Conservation (phyloP, 2,329 filamentous ascomycete genomes). For the Fusarium sp. region DNA sequence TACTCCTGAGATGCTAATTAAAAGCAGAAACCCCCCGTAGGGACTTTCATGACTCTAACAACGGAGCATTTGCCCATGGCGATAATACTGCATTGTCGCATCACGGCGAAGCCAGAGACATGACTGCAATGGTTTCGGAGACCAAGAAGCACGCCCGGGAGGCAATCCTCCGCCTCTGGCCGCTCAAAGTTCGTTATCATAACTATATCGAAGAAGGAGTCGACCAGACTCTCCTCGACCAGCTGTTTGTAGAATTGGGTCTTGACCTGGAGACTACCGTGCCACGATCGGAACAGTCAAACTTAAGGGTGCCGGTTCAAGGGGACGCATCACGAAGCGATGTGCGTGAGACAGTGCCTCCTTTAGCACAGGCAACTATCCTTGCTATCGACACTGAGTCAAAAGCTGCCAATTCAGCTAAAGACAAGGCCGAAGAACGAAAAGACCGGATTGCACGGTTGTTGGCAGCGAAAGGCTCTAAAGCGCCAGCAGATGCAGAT, state of each 20-base stretch:
- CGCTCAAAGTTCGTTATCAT: conserved; percentile 76
- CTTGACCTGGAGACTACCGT: conserved; percentile 56
- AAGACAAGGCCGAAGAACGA: conserved; percentile 67
- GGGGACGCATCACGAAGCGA: not conserved
- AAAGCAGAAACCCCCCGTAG: conserved; percentile 19
- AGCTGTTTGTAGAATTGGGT: conserved; percentile 75
- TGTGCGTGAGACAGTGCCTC: not conserved
- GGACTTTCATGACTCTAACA: not conserved
- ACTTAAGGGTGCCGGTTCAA: not conserved
- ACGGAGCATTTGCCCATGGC: not conserved
- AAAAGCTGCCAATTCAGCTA: conserved; percentile 60
- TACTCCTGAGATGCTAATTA: conserved; percentile 15
- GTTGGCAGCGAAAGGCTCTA: conserved; percentile 77
- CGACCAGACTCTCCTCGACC: conserved; percentile 69
- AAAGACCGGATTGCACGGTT: conserved; percentile 82
- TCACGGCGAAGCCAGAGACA: not conserved
- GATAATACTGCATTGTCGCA: not conserved
- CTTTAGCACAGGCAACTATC: not conserved
- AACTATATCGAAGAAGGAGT: conserved; percentile 80
- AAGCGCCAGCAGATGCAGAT: conserved; percentile 46
- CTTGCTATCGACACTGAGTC: not conserved
- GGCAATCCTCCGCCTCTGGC: conserved; percentile 72
- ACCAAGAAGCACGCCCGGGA: conserved; percentile 70
- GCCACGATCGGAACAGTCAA: not conserved
- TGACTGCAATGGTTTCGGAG: conserved; percentile 46